phyloP scores from a whole-genome alignment of 2,329 filamentous ascomycete genomes.

The Colletotrichum sp. region DNA sequence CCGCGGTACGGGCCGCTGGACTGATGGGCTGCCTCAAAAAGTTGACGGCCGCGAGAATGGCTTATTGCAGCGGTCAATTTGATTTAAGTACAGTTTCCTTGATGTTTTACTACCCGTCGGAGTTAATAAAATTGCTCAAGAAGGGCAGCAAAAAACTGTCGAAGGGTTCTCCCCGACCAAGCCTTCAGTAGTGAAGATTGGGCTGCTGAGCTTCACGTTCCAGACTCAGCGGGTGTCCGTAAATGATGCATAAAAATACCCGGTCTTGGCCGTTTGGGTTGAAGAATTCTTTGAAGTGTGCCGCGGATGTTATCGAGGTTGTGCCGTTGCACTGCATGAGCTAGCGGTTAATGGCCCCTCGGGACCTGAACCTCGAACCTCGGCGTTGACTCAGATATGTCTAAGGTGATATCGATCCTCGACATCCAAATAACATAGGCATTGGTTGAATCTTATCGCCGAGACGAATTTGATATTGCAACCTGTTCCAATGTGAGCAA shows the following conservation, averaged over 20 bases:
- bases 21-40: background rate
- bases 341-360: background rate
- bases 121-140: fast-evolving
- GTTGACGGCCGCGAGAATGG: background rate
- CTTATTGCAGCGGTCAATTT: fast-evolving
- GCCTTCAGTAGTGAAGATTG: fast-evolving
- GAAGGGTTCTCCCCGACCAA: fast-evolving
- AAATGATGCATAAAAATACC: fast-evolving
- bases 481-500: fast-evolving
- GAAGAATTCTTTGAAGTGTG: background rate
- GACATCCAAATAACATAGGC: background rate
- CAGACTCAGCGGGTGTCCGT: background rate
- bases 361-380: background rate
- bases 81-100: background rate
- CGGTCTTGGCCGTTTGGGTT: background rate
- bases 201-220: fast-evolving
- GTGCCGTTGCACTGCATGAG: background rate
- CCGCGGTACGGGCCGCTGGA: constrained; percentile 1
- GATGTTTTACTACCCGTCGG: fast-evolving
- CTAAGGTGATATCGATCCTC: background rate
- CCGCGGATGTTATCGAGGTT: background rate
- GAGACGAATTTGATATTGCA: background rate
- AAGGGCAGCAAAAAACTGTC: fast-evolving
- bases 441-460: background rate
- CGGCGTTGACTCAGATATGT: background rate